These are phyloP conservation scores for Clonostachys byssicola DNA, from an alignment of 2,329 filamentous ascomycete species.

Conservation along the genomic window DNA sequence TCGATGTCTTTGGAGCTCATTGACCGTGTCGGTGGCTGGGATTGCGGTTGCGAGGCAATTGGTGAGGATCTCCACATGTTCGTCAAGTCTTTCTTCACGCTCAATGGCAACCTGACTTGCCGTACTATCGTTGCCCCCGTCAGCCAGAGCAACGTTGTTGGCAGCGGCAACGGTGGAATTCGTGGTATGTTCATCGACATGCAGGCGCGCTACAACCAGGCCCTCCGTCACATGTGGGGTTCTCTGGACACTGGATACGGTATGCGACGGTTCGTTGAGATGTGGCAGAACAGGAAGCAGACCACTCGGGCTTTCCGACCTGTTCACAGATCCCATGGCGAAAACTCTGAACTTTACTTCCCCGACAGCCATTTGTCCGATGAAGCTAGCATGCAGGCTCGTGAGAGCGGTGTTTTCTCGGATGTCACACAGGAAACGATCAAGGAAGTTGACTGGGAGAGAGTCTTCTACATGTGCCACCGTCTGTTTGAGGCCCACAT, in stretches of 20 bases:
- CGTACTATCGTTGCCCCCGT: conserved; percentile 64
- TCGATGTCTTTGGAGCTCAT: conserved; percentile 64
- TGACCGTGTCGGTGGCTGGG: conserved; percentile 69
- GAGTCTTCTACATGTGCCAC: conserved; percentile 55
- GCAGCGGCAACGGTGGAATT: conserved; percentile 48
- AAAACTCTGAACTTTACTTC: conserved; percentile 40
- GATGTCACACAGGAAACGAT: conserved; percentile 48
- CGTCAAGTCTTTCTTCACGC: conserved; percentile 72
- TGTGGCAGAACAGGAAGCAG: conserved; percentile 54
- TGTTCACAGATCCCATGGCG: conserved; percentile 43
- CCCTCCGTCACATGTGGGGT: conserved; percentile 73
- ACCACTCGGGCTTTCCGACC: conserved; percentile 51
- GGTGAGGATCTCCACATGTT: conserved; percentile 78
- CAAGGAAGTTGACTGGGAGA: conserved; percentile 47
- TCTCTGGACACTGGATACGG: conserved; percentile 66
- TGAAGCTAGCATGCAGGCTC: conserved; percentile 27
- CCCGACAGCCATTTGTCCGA: conserved; percentile 36
- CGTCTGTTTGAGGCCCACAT: conserved; percentile 74
- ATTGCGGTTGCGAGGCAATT: conserved; percentile 66
- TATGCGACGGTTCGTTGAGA: conserved; percentile 50
- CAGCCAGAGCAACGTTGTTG: conserved; percentile 69
- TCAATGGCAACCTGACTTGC: conserved; percentile 64
- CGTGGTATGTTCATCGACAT: conserved; percentile 53
- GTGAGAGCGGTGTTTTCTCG: conserved; percentile 49
- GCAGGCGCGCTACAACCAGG: conserved; percentile 66